Conservation (phyloP, 2,329 filamentous ascomycete genomes). For the Zymoseptoria brevis region DNA sequence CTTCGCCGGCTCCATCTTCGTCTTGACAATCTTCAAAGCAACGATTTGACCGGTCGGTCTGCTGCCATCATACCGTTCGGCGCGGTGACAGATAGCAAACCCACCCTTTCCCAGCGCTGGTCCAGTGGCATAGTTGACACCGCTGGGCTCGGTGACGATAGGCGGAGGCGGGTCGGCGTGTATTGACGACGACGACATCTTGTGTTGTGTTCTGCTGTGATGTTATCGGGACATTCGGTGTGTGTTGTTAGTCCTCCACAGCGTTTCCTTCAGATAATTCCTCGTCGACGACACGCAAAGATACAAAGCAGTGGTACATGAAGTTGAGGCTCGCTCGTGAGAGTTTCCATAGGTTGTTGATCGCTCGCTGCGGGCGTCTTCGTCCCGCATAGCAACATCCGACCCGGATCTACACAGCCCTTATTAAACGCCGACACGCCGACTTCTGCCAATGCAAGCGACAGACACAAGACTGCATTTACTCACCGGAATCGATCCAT, state of each 20-base stretch:
- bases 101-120: constrained; percentile 71
- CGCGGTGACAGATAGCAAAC: constrained; percentile 74
- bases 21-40: constrained; percentile 76
- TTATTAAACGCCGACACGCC: neutral
- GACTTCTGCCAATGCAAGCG: neutral
- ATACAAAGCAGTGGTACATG: neutral
- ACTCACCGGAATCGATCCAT: neutral
- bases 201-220: constrained; percentile 2
- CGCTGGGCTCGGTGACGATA: constrained; percentile 61
- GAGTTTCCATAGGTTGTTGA: neutral
- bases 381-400: neutral
- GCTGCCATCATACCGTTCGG: constrained; percentile 50
- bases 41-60: constrained; percentile 56
- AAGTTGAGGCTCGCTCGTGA: neutral
- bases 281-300: neutral
- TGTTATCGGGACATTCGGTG: neutral
- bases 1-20: constrained; percentile 67
- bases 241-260: neutral
- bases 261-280: neutral
- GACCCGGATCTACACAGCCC: neutral
- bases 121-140: constrained; percentile 65
- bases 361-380: neutral
- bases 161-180: constrained; percentile 45
- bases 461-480: neutral
- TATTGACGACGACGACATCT: constrained; percentile 32